Conservation (phyloP, 148 eudicot genomes). For the Fallopia convolvulus region DNA sequence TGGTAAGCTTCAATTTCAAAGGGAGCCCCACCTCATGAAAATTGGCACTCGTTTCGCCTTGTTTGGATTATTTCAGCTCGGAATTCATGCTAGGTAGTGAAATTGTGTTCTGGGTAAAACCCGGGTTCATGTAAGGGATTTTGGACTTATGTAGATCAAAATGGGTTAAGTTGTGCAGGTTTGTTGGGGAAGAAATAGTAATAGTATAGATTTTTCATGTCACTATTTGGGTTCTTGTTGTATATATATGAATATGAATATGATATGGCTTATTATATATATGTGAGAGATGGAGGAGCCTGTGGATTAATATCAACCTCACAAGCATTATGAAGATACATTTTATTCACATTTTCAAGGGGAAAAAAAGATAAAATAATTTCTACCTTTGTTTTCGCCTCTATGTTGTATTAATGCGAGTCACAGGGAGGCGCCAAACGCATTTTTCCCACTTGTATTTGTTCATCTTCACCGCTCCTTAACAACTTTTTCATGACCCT, state of each 20-base stretch:
- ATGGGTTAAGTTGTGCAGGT: not conserved
- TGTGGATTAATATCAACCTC: slow-evolving; percentile 7
- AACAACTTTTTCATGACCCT: slow-evolving; percentile 7
- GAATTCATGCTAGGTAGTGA: not conserved
- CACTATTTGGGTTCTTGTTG: not conserved
- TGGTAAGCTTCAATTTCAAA: slow-evolving; percentile 3
- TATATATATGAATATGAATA: not conserved
- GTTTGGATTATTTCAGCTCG: not conserved
- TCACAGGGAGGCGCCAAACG: not conserved
- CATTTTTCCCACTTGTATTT: not conserved
- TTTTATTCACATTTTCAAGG: not conserved
- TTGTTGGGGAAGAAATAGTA: not conserved
- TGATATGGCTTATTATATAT: not conserved
- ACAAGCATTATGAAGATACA: not conserved
- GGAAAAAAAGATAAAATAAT: not conserved
- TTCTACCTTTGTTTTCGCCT: not conserved
- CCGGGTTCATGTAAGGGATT: not conserved
- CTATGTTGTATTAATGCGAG: slow-evolving; percentile 1
- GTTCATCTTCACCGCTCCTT: not conserved
- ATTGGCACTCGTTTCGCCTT: not conserved
- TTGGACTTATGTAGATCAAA: not conserved
- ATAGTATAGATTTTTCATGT: not conserved
- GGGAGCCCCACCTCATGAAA: not conserved
- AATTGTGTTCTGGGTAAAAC: not conserved
- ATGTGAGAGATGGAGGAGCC: not conserved